Evolutionary conservation across 257 asterid species (phyloP).

Genomic region (Solanum medicagineum): DNA sequence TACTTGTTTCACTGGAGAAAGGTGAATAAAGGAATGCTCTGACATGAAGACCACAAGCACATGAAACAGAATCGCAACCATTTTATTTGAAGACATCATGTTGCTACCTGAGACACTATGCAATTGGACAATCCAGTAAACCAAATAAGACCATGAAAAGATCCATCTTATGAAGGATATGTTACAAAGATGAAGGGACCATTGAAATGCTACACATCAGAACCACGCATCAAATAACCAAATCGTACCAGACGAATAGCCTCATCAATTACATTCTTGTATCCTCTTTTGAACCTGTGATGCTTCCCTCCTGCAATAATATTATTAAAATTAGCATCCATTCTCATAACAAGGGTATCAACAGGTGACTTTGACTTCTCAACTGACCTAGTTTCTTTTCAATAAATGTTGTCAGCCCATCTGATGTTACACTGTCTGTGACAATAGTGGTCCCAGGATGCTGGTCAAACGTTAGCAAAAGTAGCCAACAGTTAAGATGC

Average conservation of each 20-base stretch:
- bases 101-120: background rate
- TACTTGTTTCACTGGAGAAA: background rate
- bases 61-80: background rate
- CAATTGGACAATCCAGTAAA: background rate
- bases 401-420: slow-evolving; percentile 86
- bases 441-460: slow-evolving; percentile 96
- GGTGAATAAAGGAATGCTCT: background rate
- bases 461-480: slow-evolving; percentile 27
- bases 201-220: background rate
- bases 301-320: slow-evolving; percentile 74
- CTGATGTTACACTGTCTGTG: slow-evolving; percentile 97
- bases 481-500: slow-evolving; percentile 8
- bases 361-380: background rate
- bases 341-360: slow-evolving; percentile 5
- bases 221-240: background rate
- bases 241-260: slow-evolving; percentile 81
- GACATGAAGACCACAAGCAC: background rate
- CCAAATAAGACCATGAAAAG: background rate
- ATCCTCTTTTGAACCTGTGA: slow-evolving; percentile 96
- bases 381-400: slow-evolving; percentile 85
- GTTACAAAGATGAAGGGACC: background rate
- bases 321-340: background rate
- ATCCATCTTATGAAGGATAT: background rate
- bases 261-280: slow-evolving; percentile 98
- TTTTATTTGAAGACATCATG: background rate